phyloP scores from a whole-genome alignment of 1,284 basidiomycete species.

The Sanghuangporus sanghuang region DNA sequence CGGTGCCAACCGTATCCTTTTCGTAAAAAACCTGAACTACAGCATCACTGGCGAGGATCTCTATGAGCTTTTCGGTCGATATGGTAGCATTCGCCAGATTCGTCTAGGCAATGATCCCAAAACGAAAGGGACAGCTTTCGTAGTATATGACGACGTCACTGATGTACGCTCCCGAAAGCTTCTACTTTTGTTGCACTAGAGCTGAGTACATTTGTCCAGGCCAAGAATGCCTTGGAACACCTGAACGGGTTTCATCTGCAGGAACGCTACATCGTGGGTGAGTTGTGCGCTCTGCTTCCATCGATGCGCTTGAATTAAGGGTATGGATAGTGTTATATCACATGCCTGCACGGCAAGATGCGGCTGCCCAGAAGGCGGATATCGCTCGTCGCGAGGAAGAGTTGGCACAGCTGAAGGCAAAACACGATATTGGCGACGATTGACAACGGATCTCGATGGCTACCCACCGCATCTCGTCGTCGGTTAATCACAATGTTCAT shows the following conservation, averaged over 20 bases:
- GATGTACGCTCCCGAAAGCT: constrained; percentile 50
- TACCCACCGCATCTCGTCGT: background rate
- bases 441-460: constrained; percentile 23
- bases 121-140: constrained; percentile 94
- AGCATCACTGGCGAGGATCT: constrained; percentile 91
- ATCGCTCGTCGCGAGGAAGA: constrained; percentile 90
- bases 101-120: constrained; percentile 89
- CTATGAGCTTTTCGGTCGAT: constrained; percentile 96
- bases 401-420: constrained; percentile 80
- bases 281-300: constrained; percentile 21
- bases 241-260: constrained; percentile 98
- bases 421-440: constrained; percentile 72
- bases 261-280: constrained; percentile 90
- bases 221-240: constrained; percentile 94
- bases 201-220: constrained; percentile 38
- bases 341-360: constrained; percentile 93
- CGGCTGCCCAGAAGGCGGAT: constrained; percentile 89
- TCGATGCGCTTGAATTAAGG: background rate
- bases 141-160: constrained; percentile 89
- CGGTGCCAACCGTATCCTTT: constrained; percentile 80
- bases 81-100: constrained; percentile 95
- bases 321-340: constrained; percentile 77
- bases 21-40: constrained; percentile 92
- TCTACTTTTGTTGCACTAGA: constrained; percentile 7
- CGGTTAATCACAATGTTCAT: background rate